A percentile compares a stretch with the other conserved stretches of the same genome.
phyloP scores from a whole-genome alignment of 1,284 basidiomycete species.

The Puccinia novopanici region DNA sequence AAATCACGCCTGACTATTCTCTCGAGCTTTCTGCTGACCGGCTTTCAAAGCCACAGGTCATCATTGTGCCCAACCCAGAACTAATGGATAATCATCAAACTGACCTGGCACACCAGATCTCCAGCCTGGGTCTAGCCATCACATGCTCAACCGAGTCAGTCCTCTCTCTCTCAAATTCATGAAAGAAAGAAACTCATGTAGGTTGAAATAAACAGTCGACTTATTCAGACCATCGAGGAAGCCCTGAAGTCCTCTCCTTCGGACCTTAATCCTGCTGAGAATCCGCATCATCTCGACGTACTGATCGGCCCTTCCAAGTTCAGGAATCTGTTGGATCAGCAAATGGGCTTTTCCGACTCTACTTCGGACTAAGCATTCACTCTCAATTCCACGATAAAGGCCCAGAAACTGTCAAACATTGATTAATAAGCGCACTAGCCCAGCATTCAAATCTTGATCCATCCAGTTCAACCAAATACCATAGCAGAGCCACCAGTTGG shows the following conservation, averaged over 20 bases:
- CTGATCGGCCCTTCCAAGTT: not conserved
- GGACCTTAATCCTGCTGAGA: not conserved
- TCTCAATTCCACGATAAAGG: not conserved
- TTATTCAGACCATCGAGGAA: not conserved
- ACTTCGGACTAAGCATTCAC: not conserved
- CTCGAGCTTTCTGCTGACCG: not conserved
- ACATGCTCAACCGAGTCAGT: slow-evolving; percentile 30
- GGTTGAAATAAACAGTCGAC: not conserved
- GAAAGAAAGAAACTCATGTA: not conserved
- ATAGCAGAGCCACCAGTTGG: too few relatives aligned
- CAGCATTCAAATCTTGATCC: too few relatives aligned
- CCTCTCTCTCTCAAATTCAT: not conserved
- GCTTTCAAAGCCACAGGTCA: not conserved
- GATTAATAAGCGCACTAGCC: too few relatives aligned
- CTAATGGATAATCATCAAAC: slow-evolving; percentile 44
- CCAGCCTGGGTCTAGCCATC: slow-evolving; percentile 14
- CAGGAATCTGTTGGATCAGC: slow-evolving; percentile 1
- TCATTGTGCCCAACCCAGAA: slow-evolving; percentile 21
- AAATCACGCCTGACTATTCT: slow-evolving; percentile 2
- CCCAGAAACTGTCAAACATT: too few relatives aligned
- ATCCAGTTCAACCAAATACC: too few relatives aligned
- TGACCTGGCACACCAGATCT: slow-evolving; percentile 33
- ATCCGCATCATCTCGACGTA: not conserved
- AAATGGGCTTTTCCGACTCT: not conserved
- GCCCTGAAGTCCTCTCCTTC: not conserved